Base-by-base conservation (phyloP, 768 basidiomycete species). In the Piloderma croceum region DNA sequence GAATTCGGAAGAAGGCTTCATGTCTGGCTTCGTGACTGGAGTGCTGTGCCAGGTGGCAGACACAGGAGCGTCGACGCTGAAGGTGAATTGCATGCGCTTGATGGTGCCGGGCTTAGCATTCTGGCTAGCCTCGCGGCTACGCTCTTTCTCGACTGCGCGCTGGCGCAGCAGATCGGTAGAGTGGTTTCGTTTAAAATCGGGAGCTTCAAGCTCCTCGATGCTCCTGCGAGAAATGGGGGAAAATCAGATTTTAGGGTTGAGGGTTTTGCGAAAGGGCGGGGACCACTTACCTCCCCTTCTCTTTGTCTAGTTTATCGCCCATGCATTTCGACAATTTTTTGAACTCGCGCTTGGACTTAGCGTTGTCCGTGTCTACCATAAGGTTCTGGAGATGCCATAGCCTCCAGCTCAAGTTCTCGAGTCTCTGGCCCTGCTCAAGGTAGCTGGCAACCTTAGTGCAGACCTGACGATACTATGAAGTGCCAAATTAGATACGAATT, bases 271-370 rank as follows among this genome's bases (percentile, higher is more conserved):
- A 35, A n/a, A 32, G 31, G 24, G 42, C 32, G 37, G 5, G 41
- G 23, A 22, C 19, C 27, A 76, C 86, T 48, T 37, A 89, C 89
- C 85, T 67, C 57, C 89, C 89, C 66, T 90, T 90, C 67, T 91
- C 89, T 67, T 87, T 89, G 73, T 91, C 89, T 53, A 91, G 71
- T 62, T 87, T 90, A 69, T 91, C 89, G 48, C 89, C 77, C 90
- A 91, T 91, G 59, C 64, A 76, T 63, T 84, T 88, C 52, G 83
- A 85, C 41, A 91, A 78, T 54, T 87, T 89, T 69, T 82, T 86
- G 73, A 91, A 90, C 65, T 90, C 87, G 36, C 89, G 83, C 59
- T 89, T 89, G 12, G 83, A 79, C 64, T 80, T 85, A 31, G 89
- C 87, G 48, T 89, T 89, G 73, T 91, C 90, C 45, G 81, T 74